These are phyloP conservation scores for Oryza glaberrima DNA, from an alignment of 176 grass and related monocot genomes.

Conservation along the genomic window DNA sequence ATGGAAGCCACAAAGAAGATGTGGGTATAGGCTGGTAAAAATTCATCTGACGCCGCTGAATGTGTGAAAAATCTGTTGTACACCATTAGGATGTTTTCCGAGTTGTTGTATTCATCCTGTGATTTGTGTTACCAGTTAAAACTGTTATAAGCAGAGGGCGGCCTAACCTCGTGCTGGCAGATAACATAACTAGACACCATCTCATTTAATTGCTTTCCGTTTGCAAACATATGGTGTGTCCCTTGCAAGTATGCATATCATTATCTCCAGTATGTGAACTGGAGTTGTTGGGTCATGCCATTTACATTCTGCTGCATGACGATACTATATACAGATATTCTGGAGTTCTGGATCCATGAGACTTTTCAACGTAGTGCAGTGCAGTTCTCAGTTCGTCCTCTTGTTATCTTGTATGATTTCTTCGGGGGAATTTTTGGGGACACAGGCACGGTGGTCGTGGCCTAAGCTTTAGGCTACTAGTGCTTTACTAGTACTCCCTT, in stretches of 20 bases:
- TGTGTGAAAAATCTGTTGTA: constrained; percentile 30
- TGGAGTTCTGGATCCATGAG: neutral
- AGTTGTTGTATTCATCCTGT: constrained; percentile 44
- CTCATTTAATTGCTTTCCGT: constrained; percentile 27
- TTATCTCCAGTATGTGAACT: neutral
- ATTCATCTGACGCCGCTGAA: neutral
- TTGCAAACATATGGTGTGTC: constrained; percentile 30
- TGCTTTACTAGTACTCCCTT: neutral
- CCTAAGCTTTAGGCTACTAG: neutral
- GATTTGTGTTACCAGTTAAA: constrained; percentile 33
- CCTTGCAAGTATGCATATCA: neutral
- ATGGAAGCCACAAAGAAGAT: constrained; percentile 99
- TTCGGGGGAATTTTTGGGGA: neutral
- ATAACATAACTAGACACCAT: constrained; percentile 25
- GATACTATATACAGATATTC: neutral
- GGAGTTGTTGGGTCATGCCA: constrained; percentile 48
- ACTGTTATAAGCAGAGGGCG: constrained; percentile 34
- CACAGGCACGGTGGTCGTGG: neutral
- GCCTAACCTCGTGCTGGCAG: constrained; percentile 48
- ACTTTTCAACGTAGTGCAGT: constrained; percentile 11
- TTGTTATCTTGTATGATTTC: neutral
- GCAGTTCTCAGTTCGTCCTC: constrained; percentile 2
- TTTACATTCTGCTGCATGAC: constrained; percentile 19
- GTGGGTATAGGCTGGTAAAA: constrained; percentile 65
- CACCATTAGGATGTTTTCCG: constrained; percentile 41